Percentiles rank a stretch among this genome's conserved stretches.
These are phyloP conservation scores for Geotrichum australiense DNA, from an alignment of 1,139 yeast species.

Conservation along the genomic window DNA sequence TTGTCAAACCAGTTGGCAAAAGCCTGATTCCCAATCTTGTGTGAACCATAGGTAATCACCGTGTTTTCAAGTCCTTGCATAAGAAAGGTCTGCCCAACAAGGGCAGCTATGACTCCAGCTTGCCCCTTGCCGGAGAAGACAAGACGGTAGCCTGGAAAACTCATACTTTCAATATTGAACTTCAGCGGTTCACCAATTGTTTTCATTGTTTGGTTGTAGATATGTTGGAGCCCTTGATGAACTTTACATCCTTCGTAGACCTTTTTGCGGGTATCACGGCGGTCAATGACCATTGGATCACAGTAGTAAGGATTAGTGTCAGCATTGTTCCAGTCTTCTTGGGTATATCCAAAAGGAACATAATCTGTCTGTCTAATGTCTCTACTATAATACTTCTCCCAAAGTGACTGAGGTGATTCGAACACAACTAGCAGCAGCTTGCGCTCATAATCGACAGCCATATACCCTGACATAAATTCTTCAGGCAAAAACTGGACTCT, in stretches of 20 bases:
- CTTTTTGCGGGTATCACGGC: slow-evolving; percentile 20
- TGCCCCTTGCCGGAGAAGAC: slow-evolving; percentile 63
- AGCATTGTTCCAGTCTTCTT: neutral
- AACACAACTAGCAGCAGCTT: slow-evolving; percentile 41
- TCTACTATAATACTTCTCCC: slow-evolving; percentile 43
- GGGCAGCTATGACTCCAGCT: slow-evolving; percentile 61
- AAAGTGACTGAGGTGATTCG: slow-evolving; percentile 51
- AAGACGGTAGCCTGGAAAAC: slow-evolving; percentile 44
- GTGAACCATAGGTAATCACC: slow-evolving; percentile 54
- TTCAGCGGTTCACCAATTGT: slow-evolving; percentile 36
- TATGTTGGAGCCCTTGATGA: slow-evolving; percentile 50
- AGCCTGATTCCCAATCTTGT: slow-evolving; percentile 51
- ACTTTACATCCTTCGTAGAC: slow-evolving; percentile 47
- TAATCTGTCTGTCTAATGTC: slow-evolving; percentile 8
- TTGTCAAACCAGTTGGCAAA: slow-evolving; percentile 48
- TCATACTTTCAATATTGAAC: slow-evolving; percentile 27
- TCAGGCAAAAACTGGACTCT: too few relatives aligned
- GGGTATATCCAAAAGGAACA: slow-evolving; percentile 8
- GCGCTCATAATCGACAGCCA: slow-evolving; percentile 39
- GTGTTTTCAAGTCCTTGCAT: slow-evolving; percentile 46
- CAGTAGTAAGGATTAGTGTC: slow-evolving; percentile 39
- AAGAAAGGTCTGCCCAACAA: slow-evolving; percentile 54
- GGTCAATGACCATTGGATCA: slow-evolving; percentile 40
- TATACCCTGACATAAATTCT: too few relatives aligned
- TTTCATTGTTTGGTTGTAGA: slow-evolving; percentile 33